Conservation (phyloP, 106 monocot species). For the Posidonia australis region DNA sequence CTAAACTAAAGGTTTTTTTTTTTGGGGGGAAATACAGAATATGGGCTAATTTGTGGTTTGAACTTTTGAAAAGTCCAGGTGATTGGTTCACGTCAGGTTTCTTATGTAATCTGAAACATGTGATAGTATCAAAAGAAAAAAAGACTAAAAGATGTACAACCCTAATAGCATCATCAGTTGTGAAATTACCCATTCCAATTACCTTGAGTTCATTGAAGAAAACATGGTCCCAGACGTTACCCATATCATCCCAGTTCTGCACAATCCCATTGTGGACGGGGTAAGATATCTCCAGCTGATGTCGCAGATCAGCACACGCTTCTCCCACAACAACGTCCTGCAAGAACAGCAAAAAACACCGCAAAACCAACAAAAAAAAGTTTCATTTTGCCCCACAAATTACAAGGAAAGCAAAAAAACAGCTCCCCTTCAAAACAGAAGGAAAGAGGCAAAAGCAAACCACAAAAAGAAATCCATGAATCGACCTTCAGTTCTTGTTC, state of each 20-base stretch:
- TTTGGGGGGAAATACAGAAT: no score
- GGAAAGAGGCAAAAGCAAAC: neutral
- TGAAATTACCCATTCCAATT: neutral
- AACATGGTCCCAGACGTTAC: conserved; percentile 91
- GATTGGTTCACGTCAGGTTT: no score
- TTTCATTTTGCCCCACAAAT: neutral
- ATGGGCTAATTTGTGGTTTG: no score
- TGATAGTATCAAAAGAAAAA: no score
- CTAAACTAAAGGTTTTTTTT: no score
- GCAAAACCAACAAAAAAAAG: neutral
- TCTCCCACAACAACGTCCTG: conserved; percentile 93
- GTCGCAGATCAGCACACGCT: conserved; percentile 59
- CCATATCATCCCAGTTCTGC: conserved; percentile 99
- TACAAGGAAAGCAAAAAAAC: neutral
- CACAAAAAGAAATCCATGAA: neutral
- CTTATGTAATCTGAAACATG: no score
- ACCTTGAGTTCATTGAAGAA: conserved; percentile 87
- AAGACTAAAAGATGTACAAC: neutral
- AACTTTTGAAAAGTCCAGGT: no score
- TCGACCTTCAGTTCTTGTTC: conserved; percentile 82
- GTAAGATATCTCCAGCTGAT: conserved; percentile 88
- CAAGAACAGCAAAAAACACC: neutral
- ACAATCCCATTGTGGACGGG: conserved; percentile 96
- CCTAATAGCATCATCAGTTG: neutral
- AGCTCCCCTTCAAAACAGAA: no score